phyloP scores from a whole-genome alignment of 305 asterid genomes.

The Solanum hybrid region DNA sequence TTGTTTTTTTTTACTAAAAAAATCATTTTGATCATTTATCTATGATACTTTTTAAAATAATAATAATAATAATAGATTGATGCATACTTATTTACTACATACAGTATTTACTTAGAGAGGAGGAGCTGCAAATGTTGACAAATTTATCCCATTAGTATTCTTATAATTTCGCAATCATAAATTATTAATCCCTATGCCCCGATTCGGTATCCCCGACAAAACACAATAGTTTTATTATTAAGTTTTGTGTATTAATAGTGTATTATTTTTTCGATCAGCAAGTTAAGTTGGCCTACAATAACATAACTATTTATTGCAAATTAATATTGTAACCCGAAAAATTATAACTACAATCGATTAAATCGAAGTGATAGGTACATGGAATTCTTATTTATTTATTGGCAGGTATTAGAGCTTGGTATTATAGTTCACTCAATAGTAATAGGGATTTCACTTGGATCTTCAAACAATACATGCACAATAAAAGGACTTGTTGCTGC shows the following conservation, averaged over 20 bases:
- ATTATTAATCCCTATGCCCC: neutral
- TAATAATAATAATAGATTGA: too few relatives aligned
- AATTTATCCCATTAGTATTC: neutral
- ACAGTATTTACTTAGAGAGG: too few relatives aligned
- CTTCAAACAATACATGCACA: conserved; percentile 10
- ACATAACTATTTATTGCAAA: neutral
- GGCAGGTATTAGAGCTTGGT: conserved; percentile 18
- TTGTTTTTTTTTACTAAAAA: too few relatives aligned
- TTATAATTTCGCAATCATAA: neutral
- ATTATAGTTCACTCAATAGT: conserved; percentile 15
- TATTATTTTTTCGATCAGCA: neutral
- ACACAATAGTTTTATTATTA: neutral
- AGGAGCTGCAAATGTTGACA: neutral
- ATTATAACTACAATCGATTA: neutral
- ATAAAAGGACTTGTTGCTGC: conserved; percentile 15
- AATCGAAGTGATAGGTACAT: neutral
- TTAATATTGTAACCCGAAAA: neutral
- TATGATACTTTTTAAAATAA: too few relatives aligned
- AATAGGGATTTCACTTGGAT: conserved; percentile 12
- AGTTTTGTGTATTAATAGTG: neutral
- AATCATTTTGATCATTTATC: too few relatives aligned
- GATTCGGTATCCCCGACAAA: neutral
- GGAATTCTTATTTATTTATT: neutral
- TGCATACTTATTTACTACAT: too few relatives aligned
- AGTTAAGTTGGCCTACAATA: neutral